Conservation (phyloP, 2,329 filamentous ascomycete species). For the Colletotrichum orchidophilum region DNA sequence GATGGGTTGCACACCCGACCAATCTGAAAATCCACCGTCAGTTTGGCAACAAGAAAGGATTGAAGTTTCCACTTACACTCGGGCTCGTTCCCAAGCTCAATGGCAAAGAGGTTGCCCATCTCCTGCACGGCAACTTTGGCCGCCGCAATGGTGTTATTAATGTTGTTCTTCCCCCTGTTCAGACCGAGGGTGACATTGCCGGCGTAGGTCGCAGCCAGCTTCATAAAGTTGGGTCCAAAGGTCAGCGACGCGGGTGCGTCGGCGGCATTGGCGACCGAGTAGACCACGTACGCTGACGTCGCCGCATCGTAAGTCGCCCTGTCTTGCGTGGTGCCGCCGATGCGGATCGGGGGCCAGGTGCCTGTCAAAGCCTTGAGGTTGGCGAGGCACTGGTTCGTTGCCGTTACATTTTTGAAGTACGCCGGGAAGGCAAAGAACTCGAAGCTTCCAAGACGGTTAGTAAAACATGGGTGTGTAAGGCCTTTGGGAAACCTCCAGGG, state of each 20-base stretch:
- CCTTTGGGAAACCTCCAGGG: background rate
- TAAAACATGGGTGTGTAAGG: too few species aligned
- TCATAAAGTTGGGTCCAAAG: conserved; percentile 62
- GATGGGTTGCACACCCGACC: conserved; percentile 48
- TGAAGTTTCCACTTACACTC: conserved; percentile 52
- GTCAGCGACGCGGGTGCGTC: conserved; percentile 61
- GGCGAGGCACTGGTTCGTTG: conserved; percentile 59
- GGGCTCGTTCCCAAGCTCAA: conserved; percentile 67
- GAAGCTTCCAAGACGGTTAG: too few species aligned
- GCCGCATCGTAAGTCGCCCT: conserved; percentile 60
- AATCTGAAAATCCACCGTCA: conserved; percentile 40
- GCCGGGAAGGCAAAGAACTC: conserved; percentile 67
- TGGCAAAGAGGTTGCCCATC: conserved; percentile 61
- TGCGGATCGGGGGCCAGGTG: conserved; percentile 62
- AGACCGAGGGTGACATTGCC: conserved; percentile 62
- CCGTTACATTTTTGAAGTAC: conserved; percentile 61
- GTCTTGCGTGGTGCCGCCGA: conserved; percentile 69
- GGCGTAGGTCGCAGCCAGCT: conserved; percentile 56
- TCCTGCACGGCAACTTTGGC: conserved; percentile 53
- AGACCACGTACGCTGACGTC: conserved; percentile 57
- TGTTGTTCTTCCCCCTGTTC: conserved; percentile 62
- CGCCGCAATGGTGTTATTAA: conserved; percentile 63
- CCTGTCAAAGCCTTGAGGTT: conserved; percentile 61
- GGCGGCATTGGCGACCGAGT: conserved; percentile 55
- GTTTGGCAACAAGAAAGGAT: background rate